phyloP scores from a whole-genome alignment of 768 basidiomycete species.

The Russula sp. region DNA sequence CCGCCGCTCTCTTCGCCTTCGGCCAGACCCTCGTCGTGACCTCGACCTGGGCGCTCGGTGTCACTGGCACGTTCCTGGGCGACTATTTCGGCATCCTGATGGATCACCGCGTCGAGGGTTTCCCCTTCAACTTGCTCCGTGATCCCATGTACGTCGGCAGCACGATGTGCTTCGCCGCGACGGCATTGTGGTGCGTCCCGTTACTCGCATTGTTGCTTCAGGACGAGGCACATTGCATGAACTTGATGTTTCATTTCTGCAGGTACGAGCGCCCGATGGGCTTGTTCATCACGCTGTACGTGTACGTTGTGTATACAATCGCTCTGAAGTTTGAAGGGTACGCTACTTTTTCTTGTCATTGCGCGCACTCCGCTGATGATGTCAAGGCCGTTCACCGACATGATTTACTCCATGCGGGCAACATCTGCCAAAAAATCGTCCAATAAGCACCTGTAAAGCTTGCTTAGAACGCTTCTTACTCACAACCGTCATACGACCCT shows the following conservation, averaged over 20 bases:
- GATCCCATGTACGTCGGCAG: conserved; percentile 98
- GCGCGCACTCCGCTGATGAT: conserved; percentile 28
- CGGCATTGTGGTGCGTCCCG: conserved; percentile 69
- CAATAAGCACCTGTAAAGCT: conserved; percentile 27
- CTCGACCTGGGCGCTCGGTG: conserved; percentile 83
- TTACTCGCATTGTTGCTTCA: neutral
- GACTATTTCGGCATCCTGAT: conserved; percentile 84
- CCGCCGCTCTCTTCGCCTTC: conserved; percentile 49
- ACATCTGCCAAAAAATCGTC: conserved; percentile 11
- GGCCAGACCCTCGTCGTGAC: conserved; percentile 85
- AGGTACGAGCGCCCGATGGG: conserved; percentile 88
- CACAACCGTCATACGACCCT: conserved; percentile 9
- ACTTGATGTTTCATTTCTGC: neutral
- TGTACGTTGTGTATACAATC: conserved; percentile 76
- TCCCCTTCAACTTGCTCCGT: conserved; percentile 89
- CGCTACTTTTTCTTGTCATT: conserved; percentile 24
- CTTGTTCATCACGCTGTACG: conserved; percentile 68
- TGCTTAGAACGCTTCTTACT: neutral
- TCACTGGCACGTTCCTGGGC: conserved; percentile 88
- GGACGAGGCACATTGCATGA: neutral
- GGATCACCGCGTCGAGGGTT: conserved; percentile 87
- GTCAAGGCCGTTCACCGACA: conserved; percentile 59
- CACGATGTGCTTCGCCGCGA: conserved; percentile 82
- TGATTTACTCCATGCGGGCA: conserved; percentile 64
- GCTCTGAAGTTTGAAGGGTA: conserved; percentile 90